Conservation (phyloP, 345 rosid genomes). For the Cardamine resedifolia region DNA sequence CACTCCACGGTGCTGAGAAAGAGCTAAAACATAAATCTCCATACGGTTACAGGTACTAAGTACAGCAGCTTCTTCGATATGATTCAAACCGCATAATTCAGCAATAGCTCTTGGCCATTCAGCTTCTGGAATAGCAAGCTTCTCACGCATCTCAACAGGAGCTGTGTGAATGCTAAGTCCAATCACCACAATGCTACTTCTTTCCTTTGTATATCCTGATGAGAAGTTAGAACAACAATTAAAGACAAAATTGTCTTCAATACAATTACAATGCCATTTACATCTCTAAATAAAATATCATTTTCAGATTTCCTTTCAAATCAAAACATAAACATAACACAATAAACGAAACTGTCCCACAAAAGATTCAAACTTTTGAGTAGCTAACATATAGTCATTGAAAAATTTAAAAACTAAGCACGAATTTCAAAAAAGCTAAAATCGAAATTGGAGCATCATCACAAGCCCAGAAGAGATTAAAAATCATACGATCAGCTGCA, state of each 20-base stretch:
- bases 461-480: background rate
- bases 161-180: slow-evolving; percentile 76
- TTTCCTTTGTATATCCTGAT: slow-evolving; percentile 72
- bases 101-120: slow-evolving; percentile 85
- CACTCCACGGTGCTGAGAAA: slow-evolving; percentile 79
- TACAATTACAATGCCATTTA: background rate
- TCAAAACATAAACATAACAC: background rate
- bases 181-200: slow-evolving; percentile 71
- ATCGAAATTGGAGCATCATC: background rate
- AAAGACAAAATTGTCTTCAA: background rate
- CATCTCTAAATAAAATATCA: background rate
- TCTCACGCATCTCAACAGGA: slow-evolving; percentile 84
- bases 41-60: slow-evolving; percentile 84
- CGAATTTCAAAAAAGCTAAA: too few species aligned
- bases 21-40: slow-evolving; percentile 74
- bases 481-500: slow-evolving; percentile 57
- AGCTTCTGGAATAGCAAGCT: slow-evolving; percentile 79
- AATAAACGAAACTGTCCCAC: background rate
- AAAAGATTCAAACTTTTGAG: slow-evolving; percentile 11
- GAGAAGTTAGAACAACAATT: slow-evolving; percentile 11
- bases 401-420: background rate
- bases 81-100: slow-evolving; percentile 83
- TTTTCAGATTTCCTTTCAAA: too few species aligned
- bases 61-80: slow-evolving; percentile 82
- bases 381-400: background rate